Percentiles rank a stretch among this genome's conserved stretches.
Conservation (phyloP, 75 land plant genomes). For the Cupressus sempervirens region DNA sequence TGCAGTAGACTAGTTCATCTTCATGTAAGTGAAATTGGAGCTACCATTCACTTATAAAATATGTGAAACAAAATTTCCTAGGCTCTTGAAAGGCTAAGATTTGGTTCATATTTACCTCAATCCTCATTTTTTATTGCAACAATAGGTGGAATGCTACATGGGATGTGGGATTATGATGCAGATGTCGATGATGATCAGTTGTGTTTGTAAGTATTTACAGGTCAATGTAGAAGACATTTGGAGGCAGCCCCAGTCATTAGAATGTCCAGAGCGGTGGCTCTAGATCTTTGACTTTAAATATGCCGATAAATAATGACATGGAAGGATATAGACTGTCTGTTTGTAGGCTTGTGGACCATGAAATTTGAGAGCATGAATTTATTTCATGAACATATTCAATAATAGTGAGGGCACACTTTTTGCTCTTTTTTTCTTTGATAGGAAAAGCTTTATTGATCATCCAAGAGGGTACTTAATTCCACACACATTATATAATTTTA, state of each 20-base stretch:
- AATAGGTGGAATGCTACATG: neutral
- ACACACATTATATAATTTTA: neutral
- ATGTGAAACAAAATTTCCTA: neutral
- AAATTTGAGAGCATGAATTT: neutral
- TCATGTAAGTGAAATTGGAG: neutral
- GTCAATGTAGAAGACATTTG: neutral
- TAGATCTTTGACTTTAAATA: neutral
- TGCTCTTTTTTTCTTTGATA: neutral
- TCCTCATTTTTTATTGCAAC: neutral
- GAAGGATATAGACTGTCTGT: neutral
- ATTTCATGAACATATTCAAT: neutral
- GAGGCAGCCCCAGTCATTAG: neutral
- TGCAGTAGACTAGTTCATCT: neutral
- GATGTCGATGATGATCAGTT: neutral
- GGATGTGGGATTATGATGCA: slow-evolving; percentile 1
- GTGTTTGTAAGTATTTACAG: neutral
- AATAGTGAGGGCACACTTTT: neutral
- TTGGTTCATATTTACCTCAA: neutral
- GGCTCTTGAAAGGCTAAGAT: neutral
- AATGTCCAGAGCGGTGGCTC: neutral
- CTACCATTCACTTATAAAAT: neutral
- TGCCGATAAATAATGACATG: neutral
- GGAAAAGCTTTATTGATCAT: neutral
- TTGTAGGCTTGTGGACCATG: neutral
- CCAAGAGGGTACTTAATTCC: neutral